These are phyloP conservation scores for Colletotrichum spaethianum DNA, from an alignment of 2,329 filamentous ascomycete species.

Conservation along the genomic window DNA sequence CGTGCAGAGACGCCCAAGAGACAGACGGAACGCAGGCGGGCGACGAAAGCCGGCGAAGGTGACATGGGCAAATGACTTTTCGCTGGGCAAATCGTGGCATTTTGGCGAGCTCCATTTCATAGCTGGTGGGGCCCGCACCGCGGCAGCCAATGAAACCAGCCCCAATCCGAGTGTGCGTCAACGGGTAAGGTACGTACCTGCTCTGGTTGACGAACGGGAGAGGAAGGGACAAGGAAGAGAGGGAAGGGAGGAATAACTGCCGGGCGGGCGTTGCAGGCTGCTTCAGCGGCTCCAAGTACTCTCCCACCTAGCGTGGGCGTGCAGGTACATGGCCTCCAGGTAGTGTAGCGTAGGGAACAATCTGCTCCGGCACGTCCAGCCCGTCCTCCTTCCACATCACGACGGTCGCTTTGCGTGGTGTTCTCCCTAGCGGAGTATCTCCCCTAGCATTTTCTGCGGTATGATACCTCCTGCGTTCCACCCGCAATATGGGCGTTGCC, in stretches of 20 bases:
- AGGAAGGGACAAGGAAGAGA: background rate
- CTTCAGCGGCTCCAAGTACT: background rate
- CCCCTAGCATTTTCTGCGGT: background rate
- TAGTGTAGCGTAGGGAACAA: background rate
- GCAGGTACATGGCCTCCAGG: background rate
- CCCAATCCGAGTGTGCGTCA: constrained; percentile 17
- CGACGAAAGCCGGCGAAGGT: constrained; percentile 2
- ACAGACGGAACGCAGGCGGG: background rate
- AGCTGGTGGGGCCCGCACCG: background rate
- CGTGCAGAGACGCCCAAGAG: background rate
- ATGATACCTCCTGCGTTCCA: constrained; percentile 4
- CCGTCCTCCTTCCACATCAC: constrained; percentile 9
- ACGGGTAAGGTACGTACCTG: constrained; percentile 26
- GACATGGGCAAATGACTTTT: constrained; percentile 20
- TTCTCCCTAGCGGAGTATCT: background rate
- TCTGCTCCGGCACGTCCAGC: background rate
- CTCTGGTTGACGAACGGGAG: constrained; percentile 9
- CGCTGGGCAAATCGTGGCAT: constrained; percentile 15
- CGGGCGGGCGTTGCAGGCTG: background rate
- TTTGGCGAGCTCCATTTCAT: background rate
- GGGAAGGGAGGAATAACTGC: background rate
- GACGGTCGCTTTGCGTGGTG: background rate
- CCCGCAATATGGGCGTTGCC: constrained; percentile 32
- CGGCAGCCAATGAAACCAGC: constrained; percentile 23
- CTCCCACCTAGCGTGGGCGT: background rate